Evolutionary conservation across 768 basidiomycete genomes (phyloP).

Genomic region (Neoboletus magnificus): DNA sequence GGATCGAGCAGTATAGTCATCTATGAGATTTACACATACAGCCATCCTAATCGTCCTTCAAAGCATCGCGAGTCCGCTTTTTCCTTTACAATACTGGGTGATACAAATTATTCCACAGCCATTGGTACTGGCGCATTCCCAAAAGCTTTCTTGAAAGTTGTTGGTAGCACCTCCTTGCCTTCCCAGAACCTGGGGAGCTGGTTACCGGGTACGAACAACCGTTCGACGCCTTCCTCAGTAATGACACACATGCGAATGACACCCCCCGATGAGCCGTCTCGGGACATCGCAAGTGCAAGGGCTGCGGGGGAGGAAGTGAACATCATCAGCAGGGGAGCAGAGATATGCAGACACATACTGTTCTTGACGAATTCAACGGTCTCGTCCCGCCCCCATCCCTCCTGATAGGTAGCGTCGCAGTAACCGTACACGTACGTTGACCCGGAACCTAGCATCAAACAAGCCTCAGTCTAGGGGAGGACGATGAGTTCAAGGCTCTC

Average conservation of each 20-base stretch:
- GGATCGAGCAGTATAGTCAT: conserved; percentile 14
- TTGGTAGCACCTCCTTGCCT: conserved; percentile 67
- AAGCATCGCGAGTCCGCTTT: not conserved
- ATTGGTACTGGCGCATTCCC: conserved; percentile 37
- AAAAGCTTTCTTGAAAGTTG: conserved; percentile 19
- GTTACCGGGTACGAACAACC: conserved; percentile 89
- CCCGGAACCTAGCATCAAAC: conserved; percentile 64
- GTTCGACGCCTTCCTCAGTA: conserved; percentile 86
- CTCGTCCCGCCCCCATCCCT: conserved; percentile 87
- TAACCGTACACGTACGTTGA: conserved; percentile 99
- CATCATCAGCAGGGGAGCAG: not conserved
- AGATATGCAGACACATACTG: conserved; percentile 61
- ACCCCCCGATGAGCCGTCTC: conserved; percentile 97
- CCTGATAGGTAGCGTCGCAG: conserved; percentile 96
- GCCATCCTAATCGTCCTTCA: not conserved
- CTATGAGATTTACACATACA: not conserved
- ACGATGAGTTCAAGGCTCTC: not conserved
- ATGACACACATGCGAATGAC: conserved; percentile 97
- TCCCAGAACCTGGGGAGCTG: conserved; percentile 89
- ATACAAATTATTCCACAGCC: conserved; percentile 40
- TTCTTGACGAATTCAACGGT: conserved; percentile 95
- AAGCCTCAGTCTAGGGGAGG: not conserved
- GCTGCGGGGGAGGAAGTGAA: conserved; percentile 45
- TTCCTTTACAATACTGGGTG: not conserved
- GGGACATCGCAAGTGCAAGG: conserved; percentile 90